Conservation (phyloP, 1,284 basidiomycete species). For the Uromyces viciae-fabae region DNA sequence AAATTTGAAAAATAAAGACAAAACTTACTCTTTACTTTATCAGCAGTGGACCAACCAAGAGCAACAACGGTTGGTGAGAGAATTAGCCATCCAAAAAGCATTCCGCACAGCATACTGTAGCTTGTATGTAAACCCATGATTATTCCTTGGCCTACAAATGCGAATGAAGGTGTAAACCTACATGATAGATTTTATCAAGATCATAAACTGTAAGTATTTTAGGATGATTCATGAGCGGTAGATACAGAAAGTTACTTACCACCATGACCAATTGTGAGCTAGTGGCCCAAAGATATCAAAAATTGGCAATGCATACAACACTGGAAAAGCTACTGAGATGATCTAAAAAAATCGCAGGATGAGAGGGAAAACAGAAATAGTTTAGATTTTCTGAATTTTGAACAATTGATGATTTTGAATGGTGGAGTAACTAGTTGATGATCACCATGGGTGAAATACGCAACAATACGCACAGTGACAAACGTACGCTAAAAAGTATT, state of each 20-base stretch:
- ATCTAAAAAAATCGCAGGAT: conserved; percentile 52
- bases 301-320: conserved; percentile 81
- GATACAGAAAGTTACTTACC: conserved; percentile 53
- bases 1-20: conserved; percentile 8
- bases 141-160: conserved; percentile 87
- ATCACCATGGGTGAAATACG: conserved; percentile 53
- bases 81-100: conserved; percentile 91
- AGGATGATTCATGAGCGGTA: neutral
- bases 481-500: conserved; percentile 23
- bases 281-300: conserved; percentile 73
- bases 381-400: neutral
- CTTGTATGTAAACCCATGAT: conserved; percentile 98
- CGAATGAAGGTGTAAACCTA: conserved; percentile 79
- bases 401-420: neutral
- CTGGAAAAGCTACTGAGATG: conserved; percentile 74
- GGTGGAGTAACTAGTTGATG: neutral
- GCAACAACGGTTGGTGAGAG: conserved; percentile 79
- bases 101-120: conserved; percentile 88
- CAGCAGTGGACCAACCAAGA: conserved; percentile 83
- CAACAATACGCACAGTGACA: conserved; percentile 31
- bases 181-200: conserved; percentile 11
- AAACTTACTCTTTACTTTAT: conserved; percentile 66
- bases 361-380: conserved; percentile 26
- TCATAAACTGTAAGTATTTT: conserved; percentile 4
- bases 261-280: conserved; percentile 87